phyloP scores from a whole-genome alignment of 2,329 filamentous ascomycete genomes.

The Colletotrichum gigasporum region DNA sequence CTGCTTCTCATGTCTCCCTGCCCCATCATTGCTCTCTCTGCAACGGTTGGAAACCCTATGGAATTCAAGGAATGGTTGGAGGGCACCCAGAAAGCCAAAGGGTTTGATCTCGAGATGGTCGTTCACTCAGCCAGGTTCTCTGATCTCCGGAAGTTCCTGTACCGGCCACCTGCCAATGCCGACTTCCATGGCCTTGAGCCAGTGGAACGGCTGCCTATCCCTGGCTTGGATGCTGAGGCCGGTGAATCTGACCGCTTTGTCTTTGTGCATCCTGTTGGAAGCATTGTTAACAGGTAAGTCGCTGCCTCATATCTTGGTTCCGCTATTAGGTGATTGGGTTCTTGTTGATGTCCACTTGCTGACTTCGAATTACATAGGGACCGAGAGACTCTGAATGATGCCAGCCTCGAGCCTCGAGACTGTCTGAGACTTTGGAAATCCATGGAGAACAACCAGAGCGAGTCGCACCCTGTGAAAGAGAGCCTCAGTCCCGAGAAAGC shows the following conservation, averaged over 20 bases:
- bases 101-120: slow-evolving; percentile 73
- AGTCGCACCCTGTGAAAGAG: slow-evolving; percentile 66
- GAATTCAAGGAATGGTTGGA: slow-evolving; percentile 77
- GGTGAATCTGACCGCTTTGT: slow-evolving; percentile 59
- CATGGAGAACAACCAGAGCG: slow-evolving; percentile 67
- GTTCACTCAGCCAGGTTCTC: slow-evolving; percentile 77
- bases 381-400: slow-evolving; percentile 72
- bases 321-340: no score
- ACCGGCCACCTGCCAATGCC: slow-evolving; percentile 56
- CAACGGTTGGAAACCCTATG: slow-evolving; percentile 79
- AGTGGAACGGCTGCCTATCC: slow-evolving; percentile 50
- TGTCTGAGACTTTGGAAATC: slow-evolving; percentile 72
- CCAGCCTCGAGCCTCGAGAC: slow-evolving; percentile 76
- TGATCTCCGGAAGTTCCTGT: slow-evolving; percentile 80
- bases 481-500: slow-evolving; percentile 63
- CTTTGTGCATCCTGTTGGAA: slow-evolving; percentile 74
- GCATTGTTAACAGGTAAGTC: slow-evolving; percentile 64
- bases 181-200: slow-evolving; percentile 61
- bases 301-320: not conserved
- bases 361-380: slow-evolving; percentile 44
- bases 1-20: slow-evolving; percentile 78
- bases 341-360: no score
- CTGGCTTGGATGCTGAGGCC: slow-evolving; percentile 53
- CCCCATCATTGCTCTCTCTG: slow-evolving; percentile 81
- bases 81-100: slow-evolving; percentile 70